phyloP scores from a whole-genome alignment of 768 basidiomycete genomes.

The Coprinopsis sp. region DNA sequence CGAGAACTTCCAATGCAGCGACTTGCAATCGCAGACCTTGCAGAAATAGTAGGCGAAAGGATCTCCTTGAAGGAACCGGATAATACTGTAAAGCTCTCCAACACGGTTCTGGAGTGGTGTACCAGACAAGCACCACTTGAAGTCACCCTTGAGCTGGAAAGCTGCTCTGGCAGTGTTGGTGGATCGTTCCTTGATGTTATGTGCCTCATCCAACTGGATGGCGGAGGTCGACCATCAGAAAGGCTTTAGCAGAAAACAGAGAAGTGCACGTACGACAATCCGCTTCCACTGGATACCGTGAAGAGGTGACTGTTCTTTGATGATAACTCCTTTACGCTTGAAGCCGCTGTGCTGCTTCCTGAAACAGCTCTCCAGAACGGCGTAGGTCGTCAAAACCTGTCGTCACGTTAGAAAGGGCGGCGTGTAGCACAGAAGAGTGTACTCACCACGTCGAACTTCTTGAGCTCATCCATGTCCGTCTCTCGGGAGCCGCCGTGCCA shows the following conservation, averaged over 20 bases:
- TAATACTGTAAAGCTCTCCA: slow-evolving; percentile 95
- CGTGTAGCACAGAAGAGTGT: not conserved
- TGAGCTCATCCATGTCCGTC: slow-evolving; percentile 58
- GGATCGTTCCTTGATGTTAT: slow-evolving; percentile 94
- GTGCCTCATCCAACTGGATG: slow-evolving; percentile 86
- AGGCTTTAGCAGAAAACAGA: slow-evolving; percentile 1
- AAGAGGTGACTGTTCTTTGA: slow-evolving; percentile 85
- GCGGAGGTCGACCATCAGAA: too few species aligned
- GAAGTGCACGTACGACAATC: slow-evolving; percentile 65
- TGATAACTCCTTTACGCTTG: slow-evolving; percentile 74
- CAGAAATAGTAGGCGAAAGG: slow-evolving; percentile 93
- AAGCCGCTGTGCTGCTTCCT: slow-evolving; percentile 91
- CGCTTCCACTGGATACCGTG: slow-evolving; percentile 85
- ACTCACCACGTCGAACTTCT: slow-evolving; percentile 84
- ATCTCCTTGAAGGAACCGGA: slow-evolving; percentile 89
- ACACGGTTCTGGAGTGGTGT: slow-evolving; percentile 97
- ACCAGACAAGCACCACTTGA: slow-evolving; percentile 93
- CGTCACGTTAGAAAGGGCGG: not conserved
- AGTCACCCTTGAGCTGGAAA: slow-evolving; percentile 78
- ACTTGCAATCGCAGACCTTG: slow-evolving; percentile 91
- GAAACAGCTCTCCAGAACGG: slow-evolving; percentile 86
- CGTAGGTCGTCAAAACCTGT: slow-evolving; percentile 80
- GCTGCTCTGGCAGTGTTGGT: slow-evolving; percentile 98
- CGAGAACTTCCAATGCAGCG: slow-evolving; percentile 89
- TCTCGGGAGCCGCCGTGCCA: slow-evolving; percentile 86